These are phyloP conservation scores for Schizosaccharomyces cryophilus DNA, from an alignment of 805 yeast genomes.

Conservation along the genomic window DNA sequence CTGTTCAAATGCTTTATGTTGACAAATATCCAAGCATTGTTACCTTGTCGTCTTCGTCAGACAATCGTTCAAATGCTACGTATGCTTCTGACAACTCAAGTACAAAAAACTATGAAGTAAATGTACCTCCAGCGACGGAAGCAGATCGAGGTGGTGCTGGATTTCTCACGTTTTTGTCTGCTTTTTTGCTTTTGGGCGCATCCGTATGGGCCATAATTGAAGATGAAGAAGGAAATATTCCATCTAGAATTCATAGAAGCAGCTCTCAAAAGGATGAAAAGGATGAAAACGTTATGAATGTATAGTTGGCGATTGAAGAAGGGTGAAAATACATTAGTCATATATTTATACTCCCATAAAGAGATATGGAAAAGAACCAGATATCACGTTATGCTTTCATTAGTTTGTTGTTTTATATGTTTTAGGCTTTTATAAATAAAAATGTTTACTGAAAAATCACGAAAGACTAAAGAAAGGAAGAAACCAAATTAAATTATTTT, in stretches of 20 bases:
- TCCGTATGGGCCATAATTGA: not conserved
- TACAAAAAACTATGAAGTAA: not conserved
- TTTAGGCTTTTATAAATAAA: too few relatives aligned
- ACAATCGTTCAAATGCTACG: not conserved
- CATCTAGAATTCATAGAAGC: not conserved
- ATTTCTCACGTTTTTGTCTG: not conserved
- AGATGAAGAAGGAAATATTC: not conserved
- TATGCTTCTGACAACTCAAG: not conserved
- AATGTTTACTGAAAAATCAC: too few relatives aligned
- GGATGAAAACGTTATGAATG: too few relatives aligned
- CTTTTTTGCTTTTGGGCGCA: not conserved
- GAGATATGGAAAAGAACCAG: too few relatives aligned
- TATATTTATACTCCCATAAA: too few relatives aligned
- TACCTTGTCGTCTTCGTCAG: not conserved
- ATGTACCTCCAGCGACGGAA: not conserved
- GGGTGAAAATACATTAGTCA: too few relatives aligned
- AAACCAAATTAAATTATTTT: too few relatives aligned
- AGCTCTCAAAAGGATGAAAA: not conserved
- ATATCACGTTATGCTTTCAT: too few relatives aligned
- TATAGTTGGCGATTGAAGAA: too few relatives aligned
- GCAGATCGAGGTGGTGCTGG: not conserved
- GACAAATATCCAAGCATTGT: not conserved
- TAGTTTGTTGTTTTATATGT: too few relatives aligned
- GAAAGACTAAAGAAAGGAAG: too few relatives aligned
- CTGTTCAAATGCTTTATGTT: slow-evolving; percentile 22